Evolutionary conservation across 306 rosid species (phyloP), one percentile per base, ranked within the genome.

Genomic region (Delonix regia): DNA sequence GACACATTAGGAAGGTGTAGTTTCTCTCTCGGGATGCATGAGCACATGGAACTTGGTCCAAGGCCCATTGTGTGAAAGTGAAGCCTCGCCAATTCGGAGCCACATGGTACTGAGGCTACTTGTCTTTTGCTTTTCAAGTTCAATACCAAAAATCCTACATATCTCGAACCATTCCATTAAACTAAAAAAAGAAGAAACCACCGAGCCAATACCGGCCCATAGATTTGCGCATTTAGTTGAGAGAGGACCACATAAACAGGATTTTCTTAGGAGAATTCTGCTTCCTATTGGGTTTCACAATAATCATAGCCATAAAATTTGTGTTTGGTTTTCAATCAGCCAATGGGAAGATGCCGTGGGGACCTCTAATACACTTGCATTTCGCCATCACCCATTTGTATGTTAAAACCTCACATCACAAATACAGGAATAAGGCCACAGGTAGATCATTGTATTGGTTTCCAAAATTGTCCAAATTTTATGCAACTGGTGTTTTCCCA

Each of bases 31-130:
- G 59, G 67, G 25, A 6, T 38, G 52, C 24, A 36, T 4, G 39
- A 18, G 53, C 57, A 42, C 69, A 74, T 74, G 57, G 60, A 60
- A 36, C 6, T 44, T 27, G 47, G 44, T 57, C 67, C 42, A 9
- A 28, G 75, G 45, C 28, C 75, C 75, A 68, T 47, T 6, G 4
- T n/a, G 3, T 22, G 62, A n/a, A 24, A 34, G 15, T 48, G 36
- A 67, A 66, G 72, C 11, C n/a, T 4, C 24, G 48, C 36, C 57
- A 5, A 51, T 18, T 51, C 18, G 10, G n/a, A 15, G 53, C 19
- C 34, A 11, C 52, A 22, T 5, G 27, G 56, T 18, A 44, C 3
- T 9, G 22, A 34, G 16, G 11, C 19, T 39, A 30, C 1, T 13
- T 45, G 3, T 49, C 21, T 16, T 4, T 44, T 16, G 3, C 51